Conservation (phyloP, 2,329 filamentous ascomycete species). For the Sarocladium brachiariae region DNA sequence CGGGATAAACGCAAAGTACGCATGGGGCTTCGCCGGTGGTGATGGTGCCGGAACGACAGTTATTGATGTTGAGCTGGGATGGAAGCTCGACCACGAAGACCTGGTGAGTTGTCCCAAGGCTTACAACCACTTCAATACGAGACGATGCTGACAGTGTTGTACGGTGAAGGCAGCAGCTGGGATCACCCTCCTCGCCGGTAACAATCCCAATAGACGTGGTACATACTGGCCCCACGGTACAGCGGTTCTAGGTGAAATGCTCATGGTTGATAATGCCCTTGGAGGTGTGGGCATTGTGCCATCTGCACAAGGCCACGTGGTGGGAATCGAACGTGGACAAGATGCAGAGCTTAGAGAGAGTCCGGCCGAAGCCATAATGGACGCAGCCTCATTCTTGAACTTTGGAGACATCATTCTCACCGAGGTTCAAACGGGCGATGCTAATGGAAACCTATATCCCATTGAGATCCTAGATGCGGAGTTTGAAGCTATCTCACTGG, state of each 20-base stretch:
- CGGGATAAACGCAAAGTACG: slow-evolving; percentile 9
- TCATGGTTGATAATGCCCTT: slow-evolving; percentile 10
- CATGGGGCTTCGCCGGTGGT: slow-evolving; percentile 10
- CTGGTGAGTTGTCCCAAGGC: neutral
- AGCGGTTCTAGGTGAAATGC: slow-evolving; percentile 6
- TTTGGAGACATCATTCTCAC: slow-evolving; percentile 8
- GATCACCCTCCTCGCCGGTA: slow-evolving; percentile 6
- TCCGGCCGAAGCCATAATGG: slow-evolving; percentile 8
- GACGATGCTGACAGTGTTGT: neutral
- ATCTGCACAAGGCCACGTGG: slow-evolving; percentile 6
- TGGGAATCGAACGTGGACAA: neutral
- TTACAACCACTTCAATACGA: neutral
- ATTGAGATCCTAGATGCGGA: slow-evolving; percentile 9
- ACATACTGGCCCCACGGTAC: slow-evolving; percentile 7
- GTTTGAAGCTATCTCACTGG: slow-evolving; percentile 8
- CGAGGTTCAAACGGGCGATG: slow-evolving; percentile 3
- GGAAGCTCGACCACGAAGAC: slow-evolving; percentile 9
- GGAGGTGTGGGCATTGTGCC: slow-evolving; percentile 9
- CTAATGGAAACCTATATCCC: slow-evolving; percentile 1
- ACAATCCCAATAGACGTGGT: slow-evolving; percentile 5
- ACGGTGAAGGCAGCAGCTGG: neutral
- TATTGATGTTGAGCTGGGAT: slow-evolving; percentile 9
- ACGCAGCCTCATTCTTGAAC: slow-evolving; percentile 6
- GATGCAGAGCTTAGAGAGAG: slow-evolving; percentile 5
- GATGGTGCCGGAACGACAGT: slow-evolving; percentile 10